phyloP scores from a whole-genome alignment of 2,329 filamentous ascomycete species.

The Ophiognomonia clavigignenti-juglandacearum region DNA sequence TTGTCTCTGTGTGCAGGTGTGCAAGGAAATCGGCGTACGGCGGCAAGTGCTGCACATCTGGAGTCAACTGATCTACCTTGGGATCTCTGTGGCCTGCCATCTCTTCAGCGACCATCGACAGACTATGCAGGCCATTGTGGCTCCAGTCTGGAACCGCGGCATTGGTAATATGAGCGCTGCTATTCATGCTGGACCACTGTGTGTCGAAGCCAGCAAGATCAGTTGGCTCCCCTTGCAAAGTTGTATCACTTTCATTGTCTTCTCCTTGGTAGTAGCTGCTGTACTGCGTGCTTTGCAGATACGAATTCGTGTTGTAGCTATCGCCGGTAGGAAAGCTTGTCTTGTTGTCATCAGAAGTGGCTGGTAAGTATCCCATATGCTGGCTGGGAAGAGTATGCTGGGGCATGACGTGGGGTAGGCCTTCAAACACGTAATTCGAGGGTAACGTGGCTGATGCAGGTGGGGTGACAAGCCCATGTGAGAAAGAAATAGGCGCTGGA shows the following conservation, averaged over 20 bases:
- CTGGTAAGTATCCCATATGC: slow-evolving; percentile 33
- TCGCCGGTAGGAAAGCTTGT: slow-evolving; percentile 22
- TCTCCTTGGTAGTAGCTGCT: slow-evolving; percentile 13
- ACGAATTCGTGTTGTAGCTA: slow-evolving; percentile 20
- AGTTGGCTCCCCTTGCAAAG: slow-evolving; percentile 8
- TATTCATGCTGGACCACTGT: slow-evolving; percentile 13
- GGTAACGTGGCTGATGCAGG: slow-evolving; percentile 50
- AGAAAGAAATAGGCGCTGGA: slow-evolving; percentile 45
- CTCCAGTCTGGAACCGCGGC: slow-evolving; percentile 9
- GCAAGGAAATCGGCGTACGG: slow-evolving; percentile 12
- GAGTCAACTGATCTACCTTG: neutral
- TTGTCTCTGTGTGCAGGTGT: slow-evolving; percentile 9
- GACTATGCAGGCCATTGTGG: slow-evolving; percentile 10
- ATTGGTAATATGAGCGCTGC: slow-evolving; percentile 6
- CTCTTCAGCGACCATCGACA: slow-evolving; percentile 10
- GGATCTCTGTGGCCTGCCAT: slow-evolving; percentile 6
- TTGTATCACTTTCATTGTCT: slow-evolving; percentile 16
- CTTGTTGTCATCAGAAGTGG: slow-evolving; percentile 26
- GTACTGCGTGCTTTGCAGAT: slow-evolving; percentile 19
- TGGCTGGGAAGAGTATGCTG: slow-evolving; percentile 23
- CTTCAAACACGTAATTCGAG: slow-evolving; percentile 43
- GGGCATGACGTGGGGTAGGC: slow-evolving; percentile 17
- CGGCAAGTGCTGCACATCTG: slow-evolving; percentile 11
- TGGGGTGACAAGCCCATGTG: slow-evolving; percentile 50
- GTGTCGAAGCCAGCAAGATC: slow-evolving; percentile 6